phyloP scores from a whole-genome alignment of 1,284 basidiomycete species.

The Naganishia cerealis region DNA sequence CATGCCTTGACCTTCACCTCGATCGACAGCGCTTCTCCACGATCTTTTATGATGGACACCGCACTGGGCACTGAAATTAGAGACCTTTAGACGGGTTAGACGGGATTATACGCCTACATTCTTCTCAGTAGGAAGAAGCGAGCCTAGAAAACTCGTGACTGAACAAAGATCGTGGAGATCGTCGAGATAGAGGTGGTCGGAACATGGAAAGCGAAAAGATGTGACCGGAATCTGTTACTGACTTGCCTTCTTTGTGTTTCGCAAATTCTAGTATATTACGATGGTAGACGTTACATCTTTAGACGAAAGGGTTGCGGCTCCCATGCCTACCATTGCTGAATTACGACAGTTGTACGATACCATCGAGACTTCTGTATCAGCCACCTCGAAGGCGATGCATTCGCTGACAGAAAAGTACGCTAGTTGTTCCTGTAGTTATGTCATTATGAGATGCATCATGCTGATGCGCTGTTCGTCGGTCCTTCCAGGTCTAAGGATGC shows the following conservation, averaged over 20 bases:
- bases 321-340: slow-evolving; percentile 39
- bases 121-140: slow-evolving; percentile 53
- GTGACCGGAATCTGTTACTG: neutral
- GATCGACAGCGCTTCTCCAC: neutral
- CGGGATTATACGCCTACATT: slow-evolving; percentile 50
- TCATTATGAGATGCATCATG: slow-evolving; percentile 16
- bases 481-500: neutral
- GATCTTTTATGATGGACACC: slow-evolving; percentile 45
- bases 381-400: slow-evolving; percentile 44
- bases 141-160: slow-evolving; percentile 58
- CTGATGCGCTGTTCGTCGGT: slow-evolving; percentile 15
- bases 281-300: slow-evolving; percentile 9
- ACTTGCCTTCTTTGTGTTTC: neutral
- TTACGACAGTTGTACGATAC: slow-evolving; percentile 45
- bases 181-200: neutral
- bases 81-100: slow-evolving; percentile 36
- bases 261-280: neutral
- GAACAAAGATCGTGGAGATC: slow-evolving; percentile 40
- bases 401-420: slow-evolving; percentile 49
- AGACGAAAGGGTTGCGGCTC: slow-evolving; percentile 8
- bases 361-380: slow-evolving; percentile 48
- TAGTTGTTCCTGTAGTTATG: slow-evolving; percentile 32
- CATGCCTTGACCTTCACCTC: neutral
- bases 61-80: slow-evolving; percentile 55
- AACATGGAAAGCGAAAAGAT: neutral